phyloP scores from a whole-genome alignment of 2,329 filamentous ascomycete genomes.

The Sclerotinia nivalis region DNA sequence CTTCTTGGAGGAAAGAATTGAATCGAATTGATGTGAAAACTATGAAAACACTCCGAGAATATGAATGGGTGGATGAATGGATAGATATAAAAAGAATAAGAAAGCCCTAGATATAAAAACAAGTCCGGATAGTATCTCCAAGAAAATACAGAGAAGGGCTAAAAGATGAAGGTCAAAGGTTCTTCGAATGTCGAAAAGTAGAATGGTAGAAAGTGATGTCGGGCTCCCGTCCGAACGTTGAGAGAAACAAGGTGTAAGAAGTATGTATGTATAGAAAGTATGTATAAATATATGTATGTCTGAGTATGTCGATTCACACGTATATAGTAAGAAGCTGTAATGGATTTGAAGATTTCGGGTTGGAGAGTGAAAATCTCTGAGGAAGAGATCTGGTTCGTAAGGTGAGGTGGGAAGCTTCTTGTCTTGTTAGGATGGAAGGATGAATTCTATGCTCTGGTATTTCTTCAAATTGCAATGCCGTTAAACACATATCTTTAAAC shows the following conservation, averaged over 20 bases:
- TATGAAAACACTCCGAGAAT: conserved; percentile 2
- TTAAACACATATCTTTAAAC: not conserved
- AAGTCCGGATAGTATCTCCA: conserved; percentile 14
- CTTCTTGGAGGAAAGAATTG: not conserved
- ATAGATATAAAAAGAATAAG: not conserved
- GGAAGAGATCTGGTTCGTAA: not conserved
- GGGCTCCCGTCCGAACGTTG: not conserved
- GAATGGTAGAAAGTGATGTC: not conserved
- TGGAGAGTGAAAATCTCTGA: not conserved
- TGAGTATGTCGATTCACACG: not conserved
- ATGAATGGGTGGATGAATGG: not conserved
- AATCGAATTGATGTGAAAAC: too few species aligned
- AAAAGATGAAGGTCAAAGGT: not conserved
- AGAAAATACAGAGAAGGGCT: conserved; percentile 14
- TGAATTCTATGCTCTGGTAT: conserved; percentile 9
- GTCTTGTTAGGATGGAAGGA: not conserved
- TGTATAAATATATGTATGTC: conserved; percentile 1
- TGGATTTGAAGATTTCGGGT: not conserved
- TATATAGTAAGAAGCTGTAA: not conserved
- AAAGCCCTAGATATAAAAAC: conserved; percentile 10
- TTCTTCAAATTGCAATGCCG: conserved; percentile 6
- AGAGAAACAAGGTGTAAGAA: not conserved
- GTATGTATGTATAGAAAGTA: conserved; percentile 10
- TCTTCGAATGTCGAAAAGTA: not conserved
- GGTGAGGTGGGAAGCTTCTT: not conserved